Evolutionary conservation across 345 rosid genomes (phyloP).

Genomic region (Syzygium grande): DNA sequence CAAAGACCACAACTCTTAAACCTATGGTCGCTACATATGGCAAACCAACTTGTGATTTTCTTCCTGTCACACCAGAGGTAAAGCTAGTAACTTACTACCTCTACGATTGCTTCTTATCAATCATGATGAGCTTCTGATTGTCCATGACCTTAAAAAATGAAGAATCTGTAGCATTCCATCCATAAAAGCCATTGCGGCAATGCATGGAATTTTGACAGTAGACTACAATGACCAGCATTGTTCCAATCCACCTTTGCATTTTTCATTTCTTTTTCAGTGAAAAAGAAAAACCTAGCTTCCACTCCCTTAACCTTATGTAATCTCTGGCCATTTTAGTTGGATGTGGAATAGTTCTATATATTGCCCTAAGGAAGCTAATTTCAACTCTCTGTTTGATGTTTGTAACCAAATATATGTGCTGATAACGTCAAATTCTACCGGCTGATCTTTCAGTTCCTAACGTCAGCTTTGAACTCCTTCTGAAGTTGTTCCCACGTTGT

Average conservation of each 20-base stretch:
- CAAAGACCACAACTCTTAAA: not conserved
- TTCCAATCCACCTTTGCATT: not conserved
- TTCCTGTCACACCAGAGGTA: not conserved
- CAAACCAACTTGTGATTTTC: not conserved
- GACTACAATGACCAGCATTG: not conserved
- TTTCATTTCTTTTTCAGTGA: not conserved
- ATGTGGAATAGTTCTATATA: not conserved
- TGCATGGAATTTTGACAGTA: not conserved
- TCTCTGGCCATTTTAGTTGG: not conserved
- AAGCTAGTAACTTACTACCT: not conserved
- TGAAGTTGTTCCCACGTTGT: constrained; percentile 42
- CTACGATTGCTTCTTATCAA: not conserved
- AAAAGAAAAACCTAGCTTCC: not conserved
- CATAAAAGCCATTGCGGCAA: not conserved
- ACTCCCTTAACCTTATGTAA: not conserved
- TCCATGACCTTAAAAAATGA: not conserved
- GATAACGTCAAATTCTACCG: not conserved
- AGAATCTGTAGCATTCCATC: not conserved
- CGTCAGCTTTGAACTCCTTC: constrained; percentile 36
- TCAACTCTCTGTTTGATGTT: constrained; percentile 62
- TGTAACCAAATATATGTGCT: constrained; percentile 15
- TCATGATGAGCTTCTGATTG: not conserved
- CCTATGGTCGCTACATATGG: not conserved
- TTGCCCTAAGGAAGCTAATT: not conserved
- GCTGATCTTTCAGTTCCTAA: not conserved